Evolutionary conservation across 305 asterid genomes (phyloP).

Genomic region (Petunia hybrid): DNA sequence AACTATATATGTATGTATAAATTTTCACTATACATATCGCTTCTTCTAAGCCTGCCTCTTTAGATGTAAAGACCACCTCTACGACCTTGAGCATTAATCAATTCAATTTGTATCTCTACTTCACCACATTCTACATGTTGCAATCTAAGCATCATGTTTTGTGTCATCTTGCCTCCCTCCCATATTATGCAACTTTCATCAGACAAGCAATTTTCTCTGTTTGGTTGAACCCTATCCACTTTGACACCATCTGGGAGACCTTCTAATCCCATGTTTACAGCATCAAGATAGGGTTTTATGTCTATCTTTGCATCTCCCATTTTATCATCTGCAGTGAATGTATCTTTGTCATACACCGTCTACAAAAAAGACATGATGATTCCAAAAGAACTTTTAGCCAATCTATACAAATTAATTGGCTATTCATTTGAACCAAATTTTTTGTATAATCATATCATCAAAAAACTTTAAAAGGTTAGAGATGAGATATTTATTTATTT

Average conservation of each 20-base stretch:
- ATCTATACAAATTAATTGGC: not conserved
- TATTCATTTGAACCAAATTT: not conserved
- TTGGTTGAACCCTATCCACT: constrained; percentile 68
- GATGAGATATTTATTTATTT: not conserved
- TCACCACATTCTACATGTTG: constrained; percentile 76
- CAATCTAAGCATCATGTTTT: constrained; percentile 68
- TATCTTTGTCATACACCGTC: constrained; percentile 83
- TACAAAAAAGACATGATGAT: not conserved
- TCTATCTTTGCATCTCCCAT: constrained; percentile 75
- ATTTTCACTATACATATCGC: no score
- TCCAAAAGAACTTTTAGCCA: not conserved
- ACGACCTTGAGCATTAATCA: constrained; percentile 39
- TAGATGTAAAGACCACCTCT: constrained; percentile 22
- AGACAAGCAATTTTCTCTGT: constrained; percentile 57
- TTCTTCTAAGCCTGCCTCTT: no score
- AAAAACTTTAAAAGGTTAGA: no score
- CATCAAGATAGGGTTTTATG: constrained; percentile 55
- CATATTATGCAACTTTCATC: constrained; percentile 75
- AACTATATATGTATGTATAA: no score
- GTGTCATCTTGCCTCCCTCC: constrained; percentile 77
- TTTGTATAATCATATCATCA: no score
- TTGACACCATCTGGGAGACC: constrained; percentile 75
- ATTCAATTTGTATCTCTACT: constrained; percentile 68
- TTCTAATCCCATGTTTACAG: constrained; percentile 62
- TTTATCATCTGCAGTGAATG: constrained; percentile 75